Base-by-base conservation (phyloP, 345 rosid species). In the Acer campestre region DNA sequence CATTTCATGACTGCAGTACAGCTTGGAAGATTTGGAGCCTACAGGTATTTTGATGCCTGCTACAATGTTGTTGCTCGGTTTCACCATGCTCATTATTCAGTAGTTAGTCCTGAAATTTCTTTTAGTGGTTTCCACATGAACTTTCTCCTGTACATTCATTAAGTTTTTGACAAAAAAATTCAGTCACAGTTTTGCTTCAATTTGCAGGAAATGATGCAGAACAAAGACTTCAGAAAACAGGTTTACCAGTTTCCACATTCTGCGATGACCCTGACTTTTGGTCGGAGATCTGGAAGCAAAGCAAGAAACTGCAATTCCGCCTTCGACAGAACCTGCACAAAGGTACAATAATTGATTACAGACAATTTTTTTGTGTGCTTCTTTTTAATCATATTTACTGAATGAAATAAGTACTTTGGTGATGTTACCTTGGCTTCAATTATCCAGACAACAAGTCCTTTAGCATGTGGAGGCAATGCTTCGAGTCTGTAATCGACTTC, bases 231-330 rank as follows among this genome's bases (percentile, higher is more conserved):
- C 8, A 20, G 9, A 64, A 35, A 35, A 49, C 53, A 74, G 11
- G 16, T 72, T 70, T 86, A 93, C 99, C 98, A 93, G 80, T 90
- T 95, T 75, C 97, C 98, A 81, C 97, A 89, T 62, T 93, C 97
- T 17, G 98, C 97, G 42, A 92, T 88, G 76, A 95, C 97, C 62
- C 94, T 85, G 80, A 92, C 99, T 75, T 80, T 92, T 11, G 99
- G 98, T 59, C 96, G 90, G 67, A 91, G 97, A 0, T 91, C 70
- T 0, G 99, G 98, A 80, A 93, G 98, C 84, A 93, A 73, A 76
- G 98, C 97, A 1, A 95, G 96, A 83, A 92, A 95, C 56, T 95
- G 97, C 74, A 95, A 80, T 80, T 91, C 97, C 3, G 97, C 84
- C 74, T 93, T 93, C 27, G 99, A 95, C 49, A 93, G 86, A 35